Base-by-base conservation (phyloP, 1,284 basidiomycete genomes). In the Heterobasidion occidentale region DNA sequence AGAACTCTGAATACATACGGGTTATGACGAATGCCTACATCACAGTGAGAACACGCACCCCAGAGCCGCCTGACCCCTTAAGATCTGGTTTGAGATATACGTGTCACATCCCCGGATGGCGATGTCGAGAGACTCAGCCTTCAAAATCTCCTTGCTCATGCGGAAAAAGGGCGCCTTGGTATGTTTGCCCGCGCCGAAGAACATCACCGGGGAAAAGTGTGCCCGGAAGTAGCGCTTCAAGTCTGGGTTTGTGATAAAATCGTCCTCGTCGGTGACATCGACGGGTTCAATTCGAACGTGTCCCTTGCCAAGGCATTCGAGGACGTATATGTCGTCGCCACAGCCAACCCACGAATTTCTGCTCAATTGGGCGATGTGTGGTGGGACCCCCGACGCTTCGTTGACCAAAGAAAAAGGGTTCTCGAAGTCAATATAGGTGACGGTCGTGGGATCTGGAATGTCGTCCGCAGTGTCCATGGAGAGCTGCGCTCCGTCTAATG, bases 361-460 rank as follows among this genome's bases (percentile, higher is more conserved):
- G 61, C 81, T 84, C 55, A 86, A 54, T 51, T 69, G 69, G 7
- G 67, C 61, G 33, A 87, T 71, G 59, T 86, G 77, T 45, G 83
- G 77, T 52, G 78, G 64, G 14, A 46, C 70, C 27, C 84, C 78
- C 34, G 78, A 76, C 46, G 75, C 71, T 58, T 77, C 71, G 46
- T 79, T 73, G 1, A 81, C 71, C 55, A 90, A 73, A 12, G 80
- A 75, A 59, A 90, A 90, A 0, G 93, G 91, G 63, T 94, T 78
- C 8, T 92, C 87, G 61, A 90, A 83, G 64, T 97, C 94, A 45
- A 82, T 77, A 62, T 90, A 95, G 2, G 85, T 90, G 36, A 97
- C 77, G 7, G 82, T 81, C 45, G 71, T 79, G 0, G 89, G 86
- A 7, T 76, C 69, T 1, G 83, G 83, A 47, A 88, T 67, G 46